A percentile compares a stretch with the other conserved stretches of the same genome.
phyloP scores from a whole-genome alignment of 352 stramenopile species.

The Poterioochromonas sp. region DNA sequence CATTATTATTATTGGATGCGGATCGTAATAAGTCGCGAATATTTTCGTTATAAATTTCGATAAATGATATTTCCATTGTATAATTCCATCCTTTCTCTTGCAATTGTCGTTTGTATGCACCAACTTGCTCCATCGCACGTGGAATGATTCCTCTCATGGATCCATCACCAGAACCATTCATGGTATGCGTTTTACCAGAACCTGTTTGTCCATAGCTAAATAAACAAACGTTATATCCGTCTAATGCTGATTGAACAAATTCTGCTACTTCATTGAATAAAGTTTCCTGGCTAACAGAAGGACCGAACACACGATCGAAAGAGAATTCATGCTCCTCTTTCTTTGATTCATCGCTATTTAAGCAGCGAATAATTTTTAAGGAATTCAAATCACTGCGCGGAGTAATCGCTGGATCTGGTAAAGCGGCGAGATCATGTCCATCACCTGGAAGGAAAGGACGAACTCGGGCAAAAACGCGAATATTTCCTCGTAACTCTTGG shows the following conservation, averaged over 20 bases:
- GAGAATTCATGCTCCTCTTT: constrained; percentile 65
- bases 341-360: constrained; percentile 24
- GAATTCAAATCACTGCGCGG: constrained; percentile 34
- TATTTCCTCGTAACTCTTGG: constrained; percentile 95
- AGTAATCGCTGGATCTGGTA: constrained; percentile 50
- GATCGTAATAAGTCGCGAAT: constrained; percentile 73
- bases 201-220: constrained; percentile 49
- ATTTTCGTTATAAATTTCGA: constrained; percentile 96
- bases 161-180: constrained; percentile 31
- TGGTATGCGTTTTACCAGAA: constrained; percentile 60
- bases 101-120: constrained; percentile 60
- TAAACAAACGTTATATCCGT: constrained; percentile 74
- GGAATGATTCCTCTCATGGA: constrained; percentile 25
- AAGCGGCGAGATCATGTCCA: constrained; percentile 51
- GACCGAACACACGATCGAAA: constrained; percentile 94
- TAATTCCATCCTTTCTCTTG: constrained; percentile 56
- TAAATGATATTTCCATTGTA: constrained; percentile 59
- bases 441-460: constrained; percentile 66
- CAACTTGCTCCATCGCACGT: constrained; percentile 31
- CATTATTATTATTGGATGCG: neutral
- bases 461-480: constrained; percentile 91
- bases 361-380: constrained; percentile 27
- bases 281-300: constrained; percentile 77
- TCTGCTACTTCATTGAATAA: constrained; percentile 93
- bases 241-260: constrained; percentile 92